phyloP scores from a whole-genome alignment of 805 yeast species.

The Grigorovia humatica region DNA sequence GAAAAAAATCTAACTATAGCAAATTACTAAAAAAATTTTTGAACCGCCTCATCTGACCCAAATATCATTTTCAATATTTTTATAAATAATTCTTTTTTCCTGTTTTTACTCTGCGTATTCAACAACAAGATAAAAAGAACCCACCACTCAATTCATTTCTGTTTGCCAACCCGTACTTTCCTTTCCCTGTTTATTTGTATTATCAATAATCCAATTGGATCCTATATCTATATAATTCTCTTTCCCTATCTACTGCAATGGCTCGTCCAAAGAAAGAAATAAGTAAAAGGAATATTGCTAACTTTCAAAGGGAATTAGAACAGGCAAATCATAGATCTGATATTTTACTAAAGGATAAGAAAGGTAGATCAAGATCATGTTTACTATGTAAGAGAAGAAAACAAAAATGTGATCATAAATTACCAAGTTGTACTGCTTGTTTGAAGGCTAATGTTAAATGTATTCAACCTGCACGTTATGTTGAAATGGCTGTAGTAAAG shows the following conservation, averaged over 20 bases:
- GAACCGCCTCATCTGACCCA: too few relatives aligned
- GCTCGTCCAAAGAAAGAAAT: slow-evolving; percentile 29
- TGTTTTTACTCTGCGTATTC: too few relatives aligned
- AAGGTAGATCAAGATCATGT: slow-evolving; percentile 49
- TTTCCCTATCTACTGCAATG: slow-evolving; percentile 10
- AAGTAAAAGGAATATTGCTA: slow-evolving; percentile 27
- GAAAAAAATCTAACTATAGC: too few relatives aligned
- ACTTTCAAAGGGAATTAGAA: slow-evolving; percentile 26
- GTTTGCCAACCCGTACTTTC: too few relatives aligned
- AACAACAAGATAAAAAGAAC: too few relatives aligned
- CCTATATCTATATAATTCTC: neutral
- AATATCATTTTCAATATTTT: too few relatives aligned
- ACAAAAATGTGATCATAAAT: slow-evolving; percentile 54
- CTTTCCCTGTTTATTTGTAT: too few relatives aligned
- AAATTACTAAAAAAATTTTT: too few relatives aligned
- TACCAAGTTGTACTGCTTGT: slow-evolving; percentile 58
- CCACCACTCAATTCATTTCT: too few relatives aligned
- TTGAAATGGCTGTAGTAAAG: slow-evolving; percentile 17
- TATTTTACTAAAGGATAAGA: slow-evolving; percentile 32
- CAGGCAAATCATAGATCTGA: slow-evolving; percentile 25
- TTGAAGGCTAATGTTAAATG: slow-evolving; percentile 51
- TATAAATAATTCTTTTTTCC: too few relatives aligned
- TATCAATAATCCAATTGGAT: neutral
- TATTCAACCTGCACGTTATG: slow-evolving; percentile 53
- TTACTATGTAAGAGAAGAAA: slow-evolving; percentile 46